Conservation (phyloP, 306 rosid genomes). For the Adenanthera pavonina region DNA sequence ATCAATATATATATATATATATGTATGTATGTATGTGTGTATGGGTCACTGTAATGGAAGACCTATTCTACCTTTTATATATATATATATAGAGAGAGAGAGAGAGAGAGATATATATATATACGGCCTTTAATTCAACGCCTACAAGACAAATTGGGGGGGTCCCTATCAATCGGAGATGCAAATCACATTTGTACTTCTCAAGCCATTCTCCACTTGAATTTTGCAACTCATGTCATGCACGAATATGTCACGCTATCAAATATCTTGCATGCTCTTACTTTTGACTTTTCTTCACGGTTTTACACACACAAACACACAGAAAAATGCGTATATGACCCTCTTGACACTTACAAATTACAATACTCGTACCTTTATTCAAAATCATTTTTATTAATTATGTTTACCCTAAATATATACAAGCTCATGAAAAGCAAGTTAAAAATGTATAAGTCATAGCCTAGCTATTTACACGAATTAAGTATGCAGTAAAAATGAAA, state of each 20-base stretch:
- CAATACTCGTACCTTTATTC: too few species aligned
- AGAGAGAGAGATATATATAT: too few species aligned
- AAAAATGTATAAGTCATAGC: too few species aligned
- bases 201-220: slow-evolving; percentile 1
- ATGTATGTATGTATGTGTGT: not conserved
- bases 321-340: too few species aligned
- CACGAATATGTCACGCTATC: slow-evolving; percentile 8
- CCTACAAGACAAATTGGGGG: not conserved
- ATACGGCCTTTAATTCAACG: not conserved
- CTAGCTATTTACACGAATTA: too few species aligned
- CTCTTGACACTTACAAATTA: too few species aligned
- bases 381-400: too few species aligned
- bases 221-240: slow-evolving; percentile 30
- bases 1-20: slow-evolving; percentile 2
- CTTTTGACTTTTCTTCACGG: too few species aligned
- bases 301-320: not conserved
- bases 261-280: too few species aligned
- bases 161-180: slow-evolving; percentile 21
- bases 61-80: slow-evolving; percentile 1
- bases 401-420: too few species aligned
- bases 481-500: not conserved
- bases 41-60: slow-evolving; percentile 8
- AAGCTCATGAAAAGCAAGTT: too few species aligned
- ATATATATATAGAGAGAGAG: too few species aligned
- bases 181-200: slow-evolving; percentile 8